A percentile compares a stretch with the other conserved stretches of the same genome.
phyloP scores from a whole-genome alignment of 768 basidiomycete genomes.

The Collybiopsis confluens region DNA sequence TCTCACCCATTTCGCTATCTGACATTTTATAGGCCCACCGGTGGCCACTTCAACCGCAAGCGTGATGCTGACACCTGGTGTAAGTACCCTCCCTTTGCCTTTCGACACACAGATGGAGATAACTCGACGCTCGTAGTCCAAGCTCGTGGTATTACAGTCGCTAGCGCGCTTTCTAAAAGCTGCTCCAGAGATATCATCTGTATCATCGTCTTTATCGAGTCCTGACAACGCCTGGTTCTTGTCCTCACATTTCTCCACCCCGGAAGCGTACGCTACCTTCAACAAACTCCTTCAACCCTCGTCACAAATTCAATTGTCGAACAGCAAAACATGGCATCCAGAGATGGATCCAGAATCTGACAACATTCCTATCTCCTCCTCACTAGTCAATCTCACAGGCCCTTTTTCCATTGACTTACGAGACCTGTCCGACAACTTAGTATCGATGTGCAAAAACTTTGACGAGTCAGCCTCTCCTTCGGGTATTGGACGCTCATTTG shows the following conservation, averaged over 20 bases:
- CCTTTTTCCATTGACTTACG: not conserved
- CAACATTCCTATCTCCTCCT: not conserved
- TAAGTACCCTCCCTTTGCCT: constrained; percentile 27
- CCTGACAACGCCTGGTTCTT: constrained; percentile 55
- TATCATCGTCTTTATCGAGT: constrained; percentile 13
- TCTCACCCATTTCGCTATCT: too few relatives aligned
- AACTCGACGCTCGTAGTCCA: constrained; percentile 49
- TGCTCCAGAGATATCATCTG: constrained; percentile 25
- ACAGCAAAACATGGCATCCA: not conserved
- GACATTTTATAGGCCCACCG: constrained; percentile 26
- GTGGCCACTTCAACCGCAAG: constrained; percentile 59
- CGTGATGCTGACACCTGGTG: constrained; percentile 60
- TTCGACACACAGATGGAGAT: not conserved
- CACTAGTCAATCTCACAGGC: not conserved
- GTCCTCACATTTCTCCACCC: constrained; percentile 49
- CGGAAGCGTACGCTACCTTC: constrained; percentile 50
- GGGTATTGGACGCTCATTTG: constrained; percentile 10
- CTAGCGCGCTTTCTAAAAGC: constrained; percentile 60
- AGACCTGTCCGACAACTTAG: not conserved
- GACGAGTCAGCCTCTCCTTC: not conserved
- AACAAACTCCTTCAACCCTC: constrained; percentile 38
- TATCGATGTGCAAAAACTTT: not conserved
- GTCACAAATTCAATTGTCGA: not conserved
- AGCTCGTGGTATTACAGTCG: constrained; percentile 70
- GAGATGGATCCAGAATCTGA: not conserved